Conservation (phyloP, 2,329 filamentous ascomycete genomes). For the Rhytidhysteron rufulum region DNA sequence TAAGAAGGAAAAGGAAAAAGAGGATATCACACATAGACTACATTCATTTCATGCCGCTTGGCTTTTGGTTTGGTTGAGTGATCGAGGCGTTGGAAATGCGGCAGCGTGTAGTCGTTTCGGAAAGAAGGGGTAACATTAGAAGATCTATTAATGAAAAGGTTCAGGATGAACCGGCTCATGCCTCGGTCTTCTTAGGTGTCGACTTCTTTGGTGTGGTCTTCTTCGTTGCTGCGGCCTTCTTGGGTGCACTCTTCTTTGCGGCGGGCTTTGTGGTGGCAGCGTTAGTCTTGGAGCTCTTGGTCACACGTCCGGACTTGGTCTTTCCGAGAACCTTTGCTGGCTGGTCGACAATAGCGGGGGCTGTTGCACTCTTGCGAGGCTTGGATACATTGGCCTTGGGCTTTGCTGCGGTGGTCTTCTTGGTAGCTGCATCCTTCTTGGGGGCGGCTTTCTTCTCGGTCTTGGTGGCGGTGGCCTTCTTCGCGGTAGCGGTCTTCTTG, state of each 20-base stretch:
- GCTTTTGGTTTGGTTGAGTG: no score
- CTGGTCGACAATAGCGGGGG: slow-evolving; percentile 65
- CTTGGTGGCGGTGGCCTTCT: slow-evolving; percentile 43
- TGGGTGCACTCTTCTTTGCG: slow-evolving; percentile 40
- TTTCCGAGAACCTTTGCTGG: slow-evolving; percentile 65
- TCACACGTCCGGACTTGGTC: slow-evolving; percentile 83
- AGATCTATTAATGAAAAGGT: slow-evolving; percentile 11
- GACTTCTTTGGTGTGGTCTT: slow-evolving; percentile 34
- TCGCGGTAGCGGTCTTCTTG: slow-evolving; percentile 30
- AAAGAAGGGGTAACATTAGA: slow-evolving; percentile 6
- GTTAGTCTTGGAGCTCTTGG: slow-evolving; percentile 68
- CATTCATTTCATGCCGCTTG: no score
- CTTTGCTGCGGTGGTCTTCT: slow-evolving; percentile 31
- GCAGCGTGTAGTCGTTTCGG: neutral
- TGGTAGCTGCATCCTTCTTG: slow-evolving; percentile 24
- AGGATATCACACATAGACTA: slow-evolving; percentile 2
- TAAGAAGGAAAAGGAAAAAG: no score
- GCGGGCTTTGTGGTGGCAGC: slow-evolving; percentile 35
- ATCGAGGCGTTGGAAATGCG: no score
- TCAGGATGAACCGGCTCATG: slow-evolving; percentile 19
- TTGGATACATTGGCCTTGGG: slow-evolving; percentile 47
- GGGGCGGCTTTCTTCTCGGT: slow-evolving; percentile 27
- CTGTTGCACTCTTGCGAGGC: slow-evolving; percentile 40
- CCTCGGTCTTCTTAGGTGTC: slow-evolving; percentile 34
- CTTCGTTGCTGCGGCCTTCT: slow-evolving; percentile 46